phyloP scores from a whole-genome alignment of 257 asterid species.

The Mitragyna speciosa region DNA sequence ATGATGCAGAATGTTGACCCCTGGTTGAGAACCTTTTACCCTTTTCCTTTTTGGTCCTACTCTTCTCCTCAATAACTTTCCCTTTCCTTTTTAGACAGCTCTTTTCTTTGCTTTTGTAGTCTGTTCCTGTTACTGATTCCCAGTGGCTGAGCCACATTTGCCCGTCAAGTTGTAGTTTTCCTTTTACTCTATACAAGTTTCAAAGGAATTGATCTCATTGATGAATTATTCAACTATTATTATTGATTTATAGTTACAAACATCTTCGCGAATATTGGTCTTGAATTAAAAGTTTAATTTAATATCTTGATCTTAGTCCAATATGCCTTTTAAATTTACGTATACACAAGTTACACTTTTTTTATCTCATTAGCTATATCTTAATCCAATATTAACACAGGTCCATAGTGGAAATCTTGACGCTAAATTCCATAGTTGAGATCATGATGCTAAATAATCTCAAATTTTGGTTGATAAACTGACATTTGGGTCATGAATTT shows the following conservation, averaged over 20 bases:
- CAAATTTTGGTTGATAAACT: too few species aligned
- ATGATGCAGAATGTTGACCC: slow-evolving; percentile 40
- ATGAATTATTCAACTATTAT: background rate
- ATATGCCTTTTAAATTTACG: too few species aligned
- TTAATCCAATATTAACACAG: too few species aligned
- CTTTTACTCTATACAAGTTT: background rate
- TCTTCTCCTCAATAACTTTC: background rate
- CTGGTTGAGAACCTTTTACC: slow-evolving; percentile 6
- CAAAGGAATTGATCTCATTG: background rate
- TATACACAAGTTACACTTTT: too few species aligned
- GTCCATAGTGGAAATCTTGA: too few species aligned
- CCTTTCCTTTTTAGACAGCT: background rate
- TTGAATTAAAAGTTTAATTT: background rate
- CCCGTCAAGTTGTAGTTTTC: background rate
- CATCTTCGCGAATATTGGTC: background rate
- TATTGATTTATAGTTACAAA: background rate
- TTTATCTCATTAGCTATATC: too few species aligned
- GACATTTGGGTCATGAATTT: too few species aligned
- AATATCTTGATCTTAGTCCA: background rate
- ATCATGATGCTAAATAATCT: too few species aligned
- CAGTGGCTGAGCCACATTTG: background rate
- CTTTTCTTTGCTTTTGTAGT: background rate
- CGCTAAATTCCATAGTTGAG: too few species aligned
- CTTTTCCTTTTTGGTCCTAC: slow-evolving; percentile 13
- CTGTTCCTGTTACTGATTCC: background rate